Evolutionary conservation across 2,329 filamentous ascomycete species (phyloP), one percentile per base, ranked within the genome.

Genomic region (Arachnopeziza araneosa): DNA sequence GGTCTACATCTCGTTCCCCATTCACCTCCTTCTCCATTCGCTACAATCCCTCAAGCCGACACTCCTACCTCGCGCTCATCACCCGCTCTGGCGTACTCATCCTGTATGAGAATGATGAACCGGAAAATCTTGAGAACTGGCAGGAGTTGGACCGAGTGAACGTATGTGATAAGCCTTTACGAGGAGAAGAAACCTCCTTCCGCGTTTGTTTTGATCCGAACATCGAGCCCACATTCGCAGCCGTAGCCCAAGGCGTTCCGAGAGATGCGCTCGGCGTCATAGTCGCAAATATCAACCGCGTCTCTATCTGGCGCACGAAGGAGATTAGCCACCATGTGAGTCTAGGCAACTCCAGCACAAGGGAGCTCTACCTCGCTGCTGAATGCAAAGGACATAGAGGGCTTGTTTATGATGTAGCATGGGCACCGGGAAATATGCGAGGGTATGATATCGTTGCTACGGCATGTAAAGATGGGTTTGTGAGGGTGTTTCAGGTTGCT

Each of bases 381-480:
- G 88, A 92, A 70, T 78, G 98, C 19, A 79, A 80, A 30, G 86
- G 86, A 1, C 90, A 96, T 68, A 81, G 84, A 8, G 86, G 87
- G 0, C 80, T 98, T 49, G 89, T 97, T 7, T 83, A 93, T 54
- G 93, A 97, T 72, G 84, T 97, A 1, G 88, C 91, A 1, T 99
- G 95, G 95, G 91, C 93, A 0, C 89, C 92, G 54, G 93, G 92
- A 14, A 96, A 92, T 65, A 91, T 96, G 68, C 80, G 93, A 49
- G 93, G 93, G 1, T 93, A 91, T 72, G 95, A 99, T 73, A 83
- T 93, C 60, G 83, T 98, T 67, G 95, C 93, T 2, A 96, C 93
- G 6, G 93, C 92, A 1, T 95, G 91, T 72, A 96, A 96, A 74
- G 95, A 99, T 72, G 93, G 95, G 2, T 87, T 86, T 67, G 86